Base-by-base conservation (phyloP, 257 asterid genomes). In the Solanum chilense region DNA sequence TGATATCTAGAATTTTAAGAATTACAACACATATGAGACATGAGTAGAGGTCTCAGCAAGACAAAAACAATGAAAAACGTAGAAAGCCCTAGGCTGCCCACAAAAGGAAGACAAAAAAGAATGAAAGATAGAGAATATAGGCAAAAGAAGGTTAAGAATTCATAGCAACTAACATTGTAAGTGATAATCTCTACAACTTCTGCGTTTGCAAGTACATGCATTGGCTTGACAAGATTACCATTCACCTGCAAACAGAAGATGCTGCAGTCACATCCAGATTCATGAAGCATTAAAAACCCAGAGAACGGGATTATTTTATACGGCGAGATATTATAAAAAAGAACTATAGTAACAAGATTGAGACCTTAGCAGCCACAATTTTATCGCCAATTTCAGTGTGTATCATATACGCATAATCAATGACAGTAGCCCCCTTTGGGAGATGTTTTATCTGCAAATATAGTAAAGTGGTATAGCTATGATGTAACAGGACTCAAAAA, bases 311-410 rank as follows among this genome's bases (percentile, higher is more conserved):
- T 52, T 56, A n/a, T 35, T 71, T 71, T 20, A 73, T 73, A 73
- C 11, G 81, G 81, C 20, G 81, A 73, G 29, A 37, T 35, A 35
- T 73, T 73, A 37, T 37, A 20, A 73, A 62, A 70, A 56, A 49
- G 5, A 60, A 84, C 74, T 82, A 27, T 58, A 29, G 11, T 5
- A 69, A 84, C 70, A 66, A 71, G 74, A 81, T 74, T 88, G 58
- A 56, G 68, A 94, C 99, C 98, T 94, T 96, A 73, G 98, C 98
- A 87, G 99, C 99, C 88, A 96, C 99, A 98, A 96, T 96, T 86
- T 94, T 92, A 91, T 96, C 95, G 84, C 99, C 99, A 89, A 96
- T 91, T 88, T 95, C 98, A 33, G 97, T 93, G 90, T 96, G 98
- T 89, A 95, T 95, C 97, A 96, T 93, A 86, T 96, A 96, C 6